phyloP scores from a whole-genome alignment of 73 alveolate species.

The Diophrys appendiculata region DNA sequence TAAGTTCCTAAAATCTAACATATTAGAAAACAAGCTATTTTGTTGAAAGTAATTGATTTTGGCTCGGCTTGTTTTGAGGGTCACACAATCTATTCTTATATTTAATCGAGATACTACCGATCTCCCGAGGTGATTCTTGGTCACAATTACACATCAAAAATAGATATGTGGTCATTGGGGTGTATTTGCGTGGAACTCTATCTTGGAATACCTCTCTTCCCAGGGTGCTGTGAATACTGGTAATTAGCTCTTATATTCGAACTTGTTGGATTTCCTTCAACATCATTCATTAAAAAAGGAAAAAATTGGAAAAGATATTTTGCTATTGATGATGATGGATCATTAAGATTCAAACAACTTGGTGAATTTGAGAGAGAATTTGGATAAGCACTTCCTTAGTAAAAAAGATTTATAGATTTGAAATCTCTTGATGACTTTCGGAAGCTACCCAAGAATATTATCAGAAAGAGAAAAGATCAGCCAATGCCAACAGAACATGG shows the following conservation, averaged over 20 bases:
- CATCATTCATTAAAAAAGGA: conserved; percentile 7
- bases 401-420: not conserved
- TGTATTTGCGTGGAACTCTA: conserved; percentile 77
- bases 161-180: conserved; percentile 90
- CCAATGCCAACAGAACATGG: not conserved
- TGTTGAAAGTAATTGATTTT: conserved; percentile 66
- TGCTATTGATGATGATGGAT: not conserved
- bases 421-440: not conserved
- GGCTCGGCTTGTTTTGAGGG: conserved; percentile 78
- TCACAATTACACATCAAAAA: conserved; percentile 74
- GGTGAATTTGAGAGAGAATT: not conserved
- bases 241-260: conserved; percentile 51
- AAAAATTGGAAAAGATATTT: conserved; percentile 37
- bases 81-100: conserved; percentile 57
- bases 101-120: conserved; percentile 75
- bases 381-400: conserved; percentile 9
- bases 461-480: conserved; percentile 11
- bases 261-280: conserved; percentile 48
- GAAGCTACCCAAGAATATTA: not conserved
- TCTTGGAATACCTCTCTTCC: conserved; percentile 75
- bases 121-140: conserved; percentile 91
- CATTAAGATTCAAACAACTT: conserved; percentile 14
- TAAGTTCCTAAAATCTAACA: too few relatives aligned
- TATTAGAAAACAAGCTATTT: conserved; percentile 18
- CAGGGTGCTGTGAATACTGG: conserved; percentile 79